phyloP scores from a whole-genome alignment of 768 basidiomycete species.

The Termitomyces sp. region DNA sequence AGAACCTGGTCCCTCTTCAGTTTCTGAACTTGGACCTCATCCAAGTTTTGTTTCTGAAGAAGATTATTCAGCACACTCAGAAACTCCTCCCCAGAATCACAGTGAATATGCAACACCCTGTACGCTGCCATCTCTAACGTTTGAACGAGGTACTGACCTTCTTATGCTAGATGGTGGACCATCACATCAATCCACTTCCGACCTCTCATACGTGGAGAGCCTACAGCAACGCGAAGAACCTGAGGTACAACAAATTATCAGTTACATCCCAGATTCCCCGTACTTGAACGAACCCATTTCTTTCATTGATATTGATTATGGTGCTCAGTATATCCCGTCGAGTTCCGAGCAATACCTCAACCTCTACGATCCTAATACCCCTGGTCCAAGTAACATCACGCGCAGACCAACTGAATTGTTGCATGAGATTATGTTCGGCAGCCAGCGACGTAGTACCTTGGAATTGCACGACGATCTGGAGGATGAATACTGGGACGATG shows the following conservation, averaged over 20 bases:
- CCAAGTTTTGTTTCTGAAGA: conserved; percentile 2
- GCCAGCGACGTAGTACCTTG: conserved; percentile 7
- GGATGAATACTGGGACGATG: conserved; percentile 42
- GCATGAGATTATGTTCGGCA: conserved; percentile 14
- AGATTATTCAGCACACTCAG: conserved; percentile 1
- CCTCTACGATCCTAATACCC: conserved; percentile 2
- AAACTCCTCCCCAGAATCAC: conserved; percentile 3
- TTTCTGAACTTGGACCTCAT: not conserved
- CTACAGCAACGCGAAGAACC: not conserved
- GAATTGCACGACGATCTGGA: conserved; percentile 37
- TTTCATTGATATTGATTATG: not conserved
- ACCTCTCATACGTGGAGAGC: conserved; percentile 17
- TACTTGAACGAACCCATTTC: not conserved
- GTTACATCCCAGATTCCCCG: conserved; percentile 4
- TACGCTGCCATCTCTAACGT: not conserved
- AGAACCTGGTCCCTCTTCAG: not conserved
- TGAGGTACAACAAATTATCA: not conserved
- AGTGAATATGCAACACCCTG: conserved; percentile 1
- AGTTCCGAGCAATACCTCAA: conserved; percentile 12
- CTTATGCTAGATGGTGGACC: conserved; percentile 1
- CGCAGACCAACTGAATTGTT: conserved; percentile 19
- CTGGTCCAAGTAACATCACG: conserved; percentile 16
- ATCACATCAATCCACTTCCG: conserved; percentile 13
- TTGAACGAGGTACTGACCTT: not conserved
- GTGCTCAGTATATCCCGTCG: conserved; percentile 2